Percentiles rank a stretch among this genome's conserved stretches.
phyloP scores from a whole-genome alignment of 1,284 basidiomycete genomes.

The Cerrena zonata region DNA sequence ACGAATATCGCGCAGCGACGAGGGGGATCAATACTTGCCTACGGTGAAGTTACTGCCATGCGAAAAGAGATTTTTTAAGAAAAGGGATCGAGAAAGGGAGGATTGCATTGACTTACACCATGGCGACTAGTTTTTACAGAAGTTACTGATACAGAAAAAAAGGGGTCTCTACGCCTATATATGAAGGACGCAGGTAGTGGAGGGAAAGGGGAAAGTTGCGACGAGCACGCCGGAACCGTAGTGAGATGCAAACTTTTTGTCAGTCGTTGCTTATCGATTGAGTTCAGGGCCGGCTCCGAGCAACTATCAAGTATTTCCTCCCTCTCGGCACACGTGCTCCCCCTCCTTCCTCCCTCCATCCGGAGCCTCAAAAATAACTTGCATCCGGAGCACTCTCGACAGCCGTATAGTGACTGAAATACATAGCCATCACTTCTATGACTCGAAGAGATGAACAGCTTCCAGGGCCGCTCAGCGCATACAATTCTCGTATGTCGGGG shows the following conservation, averaged over 20 bases:
- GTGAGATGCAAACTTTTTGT: slow-evolving; percentile 17
- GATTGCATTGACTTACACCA: slow-evolving; percentile 59
- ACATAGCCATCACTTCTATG: no score
- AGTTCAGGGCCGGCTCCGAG: slow-evolving; percentile 28
- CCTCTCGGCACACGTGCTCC: no score
- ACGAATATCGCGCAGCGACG: neutral
- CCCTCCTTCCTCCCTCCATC: no score
- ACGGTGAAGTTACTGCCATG: slow-evolving; percentile 75
- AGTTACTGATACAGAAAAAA: slow-evolving; percentile 25
- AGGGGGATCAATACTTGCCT: slow-evolving; percentile 46
- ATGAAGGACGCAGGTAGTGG: slow-evolving; percentile 18
- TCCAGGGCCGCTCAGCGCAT: no score
- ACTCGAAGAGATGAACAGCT: no score
- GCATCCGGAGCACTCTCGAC: no score
- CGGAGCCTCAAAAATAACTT: no score
- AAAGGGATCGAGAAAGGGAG: slow-evolving; percentile 12
- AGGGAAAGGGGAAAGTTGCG: slow-evolving; percentile 19
- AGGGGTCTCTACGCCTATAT: slow-evolving; percentile 16
- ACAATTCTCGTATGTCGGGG: no score
- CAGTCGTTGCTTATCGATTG: slow-evolving; percentile 27
- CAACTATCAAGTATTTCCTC: no score
- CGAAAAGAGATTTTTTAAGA: slow-evolving; percentile 31
- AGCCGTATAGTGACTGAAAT: no score
- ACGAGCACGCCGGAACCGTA: slow-evolving; percentile 26
- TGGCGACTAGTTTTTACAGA: slow-evolving; percentile 49